Base-by-base conservation (phyloP, 768 basidiomycete species). In the Tricholoma matsutake region DNA sequence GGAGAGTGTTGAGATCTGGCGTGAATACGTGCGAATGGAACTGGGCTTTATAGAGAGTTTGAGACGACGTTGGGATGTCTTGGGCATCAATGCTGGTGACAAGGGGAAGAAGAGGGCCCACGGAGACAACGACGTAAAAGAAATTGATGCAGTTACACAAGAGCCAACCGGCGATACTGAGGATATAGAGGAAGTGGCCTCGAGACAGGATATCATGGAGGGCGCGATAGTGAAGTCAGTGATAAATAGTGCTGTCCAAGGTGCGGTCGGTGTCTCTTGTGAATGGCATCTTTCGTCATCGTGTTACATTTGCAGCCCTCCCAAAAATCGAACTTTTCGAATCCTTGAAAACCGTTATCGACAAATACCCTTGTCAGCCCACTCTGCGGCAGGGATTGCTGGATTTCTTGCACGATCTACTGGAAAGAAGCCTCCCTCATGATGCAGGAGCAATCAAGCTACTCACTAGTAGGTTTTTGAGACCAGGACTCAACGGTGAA, bases 21-120 rank as follows among this genome's bases (percentile, higher is more conserved):
- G 80, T 20, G 94, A 96, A 73, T 96, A 95, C 70, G 86, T 94
- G 64, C 87, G 87, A 70, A 92, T 97, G 85, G 95, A 98, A 71
- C 75, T 96, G 4, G 86, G 87, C 2, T 96, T 92, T 72, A 78
- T 93, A 7, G 94, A 96, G 76, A 84, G 83, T 13, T 75, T 96
- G 53, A 78, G 91, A 39, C 77, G 91, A 64, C 80, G 94, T 56
- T 94, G 92, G 93, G 85, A 79, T 49, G 78, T 92, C 7, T 78
- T 96, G 18, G 94, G 94, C 7, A 87, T 96, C 56, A 66, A 66
- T 49, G 58, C 64, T 20, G 76, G 75, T 49, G 72, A 67, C 16
- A 68, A 70, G 52, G 73, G 66, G 16, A 65, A 67, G 57, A 71
- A 68, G 41, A 63, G 59, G 54, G 63, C 64, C 18, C 9, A 34